These are phyloP conservation scores for Lentinula novae-zelandiae DNA, from an alignment of 1,284 basidiomycete species.

Conservation along the genomic window DNA sequence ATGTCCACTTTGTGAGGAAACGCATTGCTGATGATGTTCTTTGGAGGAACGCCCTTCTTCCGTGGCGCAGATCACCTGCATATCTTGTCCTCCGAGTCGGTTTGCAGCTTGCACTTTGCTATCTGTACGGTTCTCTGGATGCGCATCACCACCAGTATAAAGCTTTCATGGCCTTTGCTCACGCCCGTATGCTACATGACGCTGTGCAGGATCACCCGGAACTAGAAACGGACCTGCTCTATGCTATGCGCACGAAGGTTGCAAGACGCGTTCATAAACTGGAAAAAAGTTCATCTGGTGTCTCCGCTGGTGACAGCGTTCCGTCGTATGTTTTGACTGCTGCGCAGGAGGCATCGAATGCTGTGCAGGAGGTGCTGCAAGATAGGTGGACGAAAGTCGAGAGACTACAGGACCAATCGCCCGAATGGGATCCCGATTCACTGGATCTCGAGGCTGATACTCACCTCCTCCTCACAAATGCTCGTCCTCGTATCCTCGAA, in stretches of 20 bases:
- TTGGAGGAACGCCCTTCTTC: constrained; percentile 30
- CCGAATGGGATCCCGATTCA: constrained; percentile 18
- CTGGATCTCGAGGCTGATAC: constrained; percentile 27
- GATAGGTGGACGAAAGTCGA: constrained; percentile 30
- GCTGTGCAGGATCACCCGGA: constrained; percentile 9
- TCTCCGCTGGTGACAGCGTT: neutral
- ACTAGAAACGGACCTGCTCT: constrained; percentile 25
- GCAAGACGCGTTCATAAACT: constrained; percentile 36
- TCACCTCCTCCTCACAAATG: constrained; percentile 18
- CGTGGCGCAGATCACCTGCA: constrained; percentile 44
- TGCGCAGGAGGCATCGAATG: constrained; percentile 15
- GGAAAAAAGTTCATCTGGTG: neutral
- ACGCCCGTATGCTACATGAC: constrained; percentile 15
- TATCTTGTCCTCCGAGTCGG: constrained; percentile 45
- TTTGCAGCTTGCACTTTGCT: constrained; percentile 36
- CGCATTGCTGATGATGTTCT: constrained; percentile 44
- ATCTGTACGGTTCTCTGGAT: neutral
- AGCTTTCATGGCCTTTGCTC: constrained; percentile 32
- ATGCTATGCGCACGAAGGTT: constrained; percentile 31
- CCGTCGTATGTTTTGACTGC: constrained; percentile 18
- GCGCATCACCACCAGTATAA: constrained; percentile 37
- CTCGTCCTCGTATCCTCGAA: constrained; percentile 21
- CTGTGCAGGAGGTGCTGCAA: constrained; percentile 17
- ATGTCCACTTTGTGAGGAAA: constrained; percentile 30
- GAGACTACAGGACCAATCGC: constrained; percentile 15